Percentiles rank a stretch among this genome's conserved stretches.
phyloP scores from a whole-genome alignment of 805 yeast species.

The Candida cerambycidarum region DNA sequence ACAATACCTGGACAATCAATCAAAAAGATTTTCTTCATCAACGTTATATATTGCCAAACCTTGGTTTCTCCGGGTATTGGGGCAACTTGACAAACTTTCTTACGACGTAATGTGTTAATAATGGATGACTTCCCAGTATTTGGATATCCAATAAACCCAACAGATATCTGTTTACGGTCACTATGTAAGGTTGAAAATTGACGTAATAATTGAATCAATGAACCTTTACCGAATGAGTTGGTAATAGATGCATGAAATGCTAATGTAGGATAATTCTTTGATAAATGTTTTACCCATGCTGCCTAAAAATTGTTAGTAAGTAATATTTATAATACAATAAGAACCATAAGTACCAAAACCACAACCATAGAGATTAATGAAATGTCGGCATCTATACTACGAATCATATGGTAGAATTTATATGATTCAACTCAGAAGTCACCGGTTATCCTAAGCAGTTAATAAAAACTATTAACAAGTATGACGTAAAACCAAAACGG shows the following conservation, averaged over 20 bases:
- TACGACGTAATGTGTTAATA: slow-evolving; percentile 87
- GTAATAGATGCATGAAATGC: slow-evolving; percentile 98
- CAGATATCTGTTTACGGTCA: slow-evolving; percentile 94
- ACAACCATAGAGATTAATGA: slow-evolving; percentile 3
- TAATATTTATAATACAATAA: background rate
- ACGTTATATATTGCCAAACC: slow-evolving; percentile 97
- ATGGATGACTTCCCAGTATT: slow-evolving; percentile 97
- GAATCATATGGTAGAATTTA: slow-evolving; percentile 48
- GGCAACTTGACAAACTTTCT: slow-evolving; percentile 95
- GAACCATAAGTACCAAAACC: background rate
- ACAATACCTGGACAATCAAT: slow-evolving; percentile 99
- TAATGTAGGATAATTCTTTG: slow-evolving; percentile 88
- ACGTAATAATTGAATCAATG: slow-evolving; percentile 86
- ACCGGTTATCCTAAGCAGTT: slow-evolving; percentile 50
- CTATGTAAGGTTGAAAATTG: slow-evolving; percentile 89
- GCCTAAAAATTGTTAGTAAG: slow-evolving; percentile 55
- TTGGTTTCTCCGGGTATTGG: slow-evolving; percentile 99
- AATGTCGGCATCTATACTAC: slow-evolving; percentile 89
- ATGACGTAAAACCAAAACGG: slow-evolving; percentile 42
- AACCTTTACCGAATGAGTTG: slow-evolving; percentile 97
- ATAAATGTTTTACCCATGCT: slow-evolving; percentile 96
- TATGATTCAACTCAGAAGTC: slow-evolving; percentile 80
- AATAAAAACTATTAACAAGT: slow-evolving; percentile 35
- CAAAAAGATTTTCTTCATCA: slow-evolving; percentile 92
- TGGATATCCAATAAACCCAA: slow-evolving; percentile 97